These are phyloP conservation scores for Monosporascus sp. DNA, from an alignment of 2,329 filamentous ascomycete species.

Conservation along the genomic window DNA sequence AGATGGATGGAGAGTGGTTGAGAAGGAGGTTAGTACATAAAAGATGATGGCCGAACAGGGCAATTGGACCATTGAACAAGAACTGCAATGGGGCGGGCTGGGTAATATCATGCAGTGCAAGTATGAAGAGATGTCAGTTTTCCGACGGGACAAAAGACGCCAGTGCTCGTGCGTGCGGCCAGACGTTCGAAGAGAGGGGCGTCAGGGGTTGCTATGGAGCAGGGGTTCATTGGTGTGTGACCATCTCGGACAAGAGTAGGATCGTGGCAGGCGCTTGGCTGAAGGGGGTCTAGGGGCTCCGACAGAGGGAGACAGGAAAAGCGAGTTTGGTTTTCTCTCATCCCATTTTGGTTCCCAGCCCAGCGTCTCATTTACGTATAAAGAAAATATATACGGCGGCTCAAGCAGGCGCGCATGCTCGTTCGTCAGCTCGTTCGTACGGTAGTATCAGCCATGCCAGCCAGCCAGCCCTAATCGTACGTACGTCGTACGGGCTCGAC, in stretches of 20 bases:
- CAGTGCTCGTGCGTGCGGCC: background rate
- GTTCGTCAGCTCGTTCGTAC: background rate
- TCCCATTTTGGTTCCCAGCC: background rate
- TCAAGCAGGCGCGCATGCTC: background rate
- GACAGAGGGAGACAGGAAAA: background rate
- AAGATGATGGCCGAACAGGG: constrained; percentile 8
- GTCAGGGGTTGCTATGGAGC: background rate
- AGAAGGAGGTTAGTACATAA: constrained; percentile 22
- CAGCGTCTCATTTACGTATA: background rate
- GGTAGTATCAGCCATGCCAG: background rate
- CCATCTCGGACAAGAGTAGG: background rate
- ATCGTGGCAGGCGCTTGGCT: background rate
- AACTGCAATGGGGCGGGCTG: background rate
- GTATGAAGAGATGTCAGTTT: background rate
- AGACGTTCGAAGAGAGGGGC: background rate
- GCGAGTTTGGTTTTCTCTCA: background rate
- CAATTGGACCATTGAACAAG: constrained; percentile 5
- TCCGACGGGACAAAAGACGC: background rate
- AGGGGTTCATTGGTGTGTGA: constrained; percentile 1
- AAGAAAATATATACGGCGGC: background rate
- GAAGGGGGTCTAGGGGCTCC: background rate
- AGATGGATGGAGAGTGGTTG: constrained; percentile 19
- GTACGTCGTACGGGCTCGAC: background rate
- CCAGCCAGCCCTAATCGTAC: background rate
- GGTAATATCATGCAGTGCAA: background rate